A percentile compares a stretch with the other conserved stretches of the same genome.
Conservation (phyloP, 1,139 yeast genomes). For the Magnusiomyces clavatus region DNA sequence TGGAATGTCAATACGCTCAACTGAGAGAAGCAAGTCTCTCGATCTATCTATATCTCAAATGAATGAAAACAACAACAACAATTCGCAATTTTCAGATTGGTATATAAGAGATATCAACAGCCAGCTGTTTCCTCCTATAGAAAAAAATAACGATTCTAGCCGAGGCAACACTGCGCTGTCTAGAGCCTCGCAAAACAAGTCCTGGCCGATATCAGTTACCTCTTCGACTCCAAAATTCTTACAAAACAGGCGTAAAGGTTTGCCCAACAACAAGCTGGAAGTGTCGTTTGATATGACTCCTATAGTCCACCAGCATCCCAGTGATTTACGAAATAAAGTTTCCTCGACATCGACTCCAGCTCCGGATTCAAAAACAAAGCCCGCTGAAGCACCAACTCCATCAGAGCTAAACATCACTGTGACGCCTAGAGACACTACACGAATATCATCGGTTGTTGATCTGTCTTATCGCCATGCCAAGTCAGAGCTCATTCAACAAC, state of each 20-base stretch:
- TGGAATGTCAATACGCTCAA: too few species aligned
- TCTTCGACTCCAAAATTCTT: background rate
- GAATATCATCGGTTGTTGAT: background rate
- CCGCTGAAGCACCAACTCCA: background rate
- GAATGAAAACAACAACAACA: too few species aligned
- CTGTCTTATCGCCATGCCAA: slow-evolving; percentile 2
- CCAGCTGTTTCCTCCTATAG: background rate
- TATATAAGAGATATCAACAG: background rate
- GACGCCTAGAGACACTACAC: background rate
- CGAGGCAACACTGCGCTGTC: background rate
- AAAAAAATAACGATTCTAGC: background rate
- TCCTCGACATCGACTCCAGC: background rate
- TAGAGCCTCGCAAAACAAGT: background rate
- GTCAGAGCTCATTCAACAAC: slow-evolving; percentile 1
- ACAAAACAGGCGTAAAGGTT: background rate
- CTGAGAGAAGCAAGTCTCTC: too few species aligned
- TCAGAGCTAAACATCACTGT: background rate
- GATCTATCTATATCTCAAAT: too few species aligned
- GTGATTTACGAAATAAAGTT: background rate
- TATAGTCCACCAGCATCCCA: background rate
- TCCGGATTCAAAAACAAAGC: background rate
- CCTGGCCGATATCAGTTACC: background rate
- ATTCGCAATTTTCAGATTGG: too few species aligned
- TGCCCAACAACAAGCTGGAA: background rate
- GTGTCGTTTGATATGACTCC: background rate